phyloP scores from a whole-genome alignment of 768 basidiomycete genomes.

The Mrakia frigida region DNA sequence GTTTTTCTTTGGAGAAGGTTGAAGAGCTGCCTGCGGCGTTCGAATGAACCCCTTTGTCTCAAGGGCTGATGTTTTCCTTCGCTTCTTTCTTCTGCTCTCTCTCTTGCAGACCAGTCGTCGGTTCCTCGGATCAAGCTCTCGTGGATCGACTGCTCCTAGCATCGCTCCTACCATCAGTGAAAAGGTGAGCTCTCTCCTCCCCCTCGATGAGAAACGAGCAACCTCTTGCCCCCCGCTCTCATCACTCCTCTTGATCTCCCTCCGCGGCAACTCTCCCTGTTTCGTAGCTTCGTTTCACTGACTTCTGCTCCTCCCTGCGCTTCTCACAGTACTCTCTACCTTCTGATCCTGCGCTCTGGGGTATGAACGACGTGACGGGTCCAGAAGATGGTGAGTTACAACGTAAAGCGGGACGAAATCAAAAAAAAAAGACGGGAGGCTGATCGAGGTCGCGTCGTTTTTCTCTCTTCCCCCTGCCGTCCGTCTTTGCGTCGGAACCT shows the following conservation, averaged over 20 bases:
- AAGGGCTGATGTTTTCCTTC: too few species aligned
- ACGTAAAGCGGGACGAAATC: neutral
- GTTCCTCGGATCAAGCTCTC: neutral
- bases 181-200: neutral
- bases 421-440: too few species aligned
- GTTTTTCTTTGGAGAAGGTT: too few species aligned
- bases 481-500: constrained; percentile 31
- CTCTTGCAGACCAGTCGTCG: too few species aligned
- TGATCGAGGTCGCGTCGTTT: too few species aligned
- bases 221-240: neutral
- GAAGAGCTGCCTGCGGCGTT: too few species aligned
- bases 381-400: neutral
- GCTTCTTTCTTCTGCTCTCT: too few species aligned
- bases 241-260: neutral
- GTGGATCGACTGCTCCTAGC: neutral
- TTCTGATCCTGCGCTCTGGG: neutral
- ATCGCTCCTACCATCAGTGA: constrained; percentile 2
- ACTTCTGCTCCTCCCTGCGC: neutral
- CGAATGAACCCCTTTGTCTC: too few species aligned
- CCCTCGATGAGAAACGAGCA: neutral
- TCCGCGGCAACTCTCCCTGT: too few species aligned
- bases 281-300: too few species aligned
- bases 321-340: constrained; percentile 1
- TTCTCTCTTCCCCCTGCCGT: neutral
- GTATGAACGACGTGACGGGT: neutral